phyloP scores from a whole-genome alignment of 306 rosid genomes.

The Medicago lupulina region DNA sequence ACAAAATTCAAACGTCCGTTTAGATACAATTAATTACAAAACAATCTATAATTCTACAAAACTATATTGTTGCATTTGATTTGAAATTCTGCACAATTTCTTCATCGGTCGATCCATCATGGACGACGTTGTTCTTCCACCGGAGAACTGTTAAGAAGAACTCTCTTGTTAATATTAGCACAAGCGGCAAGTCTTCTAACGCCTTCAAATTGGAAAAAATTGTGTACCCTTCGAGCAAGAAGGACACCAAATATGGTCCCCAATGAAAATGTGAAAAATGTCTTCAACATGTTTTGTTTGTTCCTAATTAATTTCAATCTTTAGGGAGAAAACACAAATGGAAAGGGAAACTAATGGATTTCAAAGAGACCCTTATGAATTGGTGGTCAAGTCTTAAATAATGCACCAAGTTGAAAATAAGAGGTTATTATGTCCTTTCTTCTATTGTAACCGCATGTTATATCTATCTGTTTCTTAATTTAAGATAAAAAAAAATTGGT shows the following conservation, averaged over 20 bases:
- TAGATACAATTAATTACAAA: not conserved
- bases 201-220: constrained; percentile 27
- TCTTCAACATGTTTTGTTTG: constrained; percentile 34
- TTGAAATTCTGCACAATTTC: not conserved
- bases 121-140: constrained; percentile 11
- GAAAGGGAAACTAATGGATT: not conserved
- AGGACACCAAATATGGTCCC: constrained; percentile 45
- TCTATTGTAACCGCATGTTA: constrained; percentile 19
- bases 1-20: not conserved
- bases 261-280: constrained; percentile 43
- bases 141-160: constrained; percentile 10
- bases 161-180: constrained; percentile 40
- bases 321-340: not conserved
- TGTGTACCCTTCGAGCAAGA: constrained; percentile 27
- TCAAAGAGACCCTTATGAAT: not conserved
- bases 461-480: constrained; percentile 9
- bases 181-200: constrained; percentile 17
- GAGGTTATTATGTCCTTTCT: constrained; percentile 19
- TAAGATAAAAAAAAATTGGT: not conserved
- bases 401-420: constrained; percentile 11
- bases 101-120: not conserved
- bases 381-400: constrained; percentile 27
- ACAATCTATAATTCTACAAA: not conserved
- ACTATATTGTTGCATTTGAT: not conserved
- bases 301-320: not conserved